phyloP scores from a whole-genome alignment of 202 grass and related monocot genomes.

The Panicum hallii region DNA sequence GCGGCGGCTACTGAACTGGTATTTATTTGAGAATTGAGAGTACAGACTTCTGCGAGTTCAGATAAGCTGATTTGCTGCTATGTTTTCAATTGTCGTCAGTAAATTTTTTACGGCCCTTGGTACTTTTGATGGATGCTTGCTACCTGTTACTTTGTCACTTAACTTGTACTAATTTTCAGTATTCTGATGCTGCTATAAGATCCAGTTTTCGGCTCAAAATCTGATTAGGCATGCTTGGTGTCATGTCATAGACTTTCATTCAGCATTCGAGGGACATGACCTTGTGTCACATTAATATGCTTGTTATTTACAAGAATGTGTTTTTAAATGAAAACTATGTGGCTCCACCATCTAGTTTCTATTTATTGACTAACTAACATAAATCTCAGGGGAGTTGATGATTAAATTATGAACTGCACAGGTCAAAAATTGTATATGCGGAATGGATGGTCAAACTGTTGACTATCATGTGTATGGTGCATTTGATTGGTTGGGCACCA shows the following conservation, averaged over 20 bases:
- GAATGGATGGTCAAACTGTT: slow-evolving; percentile 17
- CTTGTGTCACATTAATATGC: slow-evolving; percentile 1
- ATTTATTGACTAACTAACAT: neutral
- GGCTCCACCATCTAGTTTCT: slow-evolving; percentile 4
- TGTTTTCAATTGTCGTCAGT: neutral
- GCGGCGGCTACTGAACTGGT: neutral
- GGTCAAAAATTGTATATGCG: neutral
- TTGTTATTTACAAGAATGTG: neutral
- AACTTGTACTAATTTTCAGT: neutral
- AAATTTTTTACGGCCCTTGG: neutral
- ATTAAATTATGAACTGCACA: neutral
- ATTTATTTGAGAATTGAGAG: neutral
- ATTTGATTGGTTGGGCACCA: slow-evolving; percentile 21
- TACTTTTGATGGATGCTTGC: neutral
- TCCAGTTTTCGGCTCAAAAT: neutral
- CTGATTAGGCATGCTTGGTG: neutral
- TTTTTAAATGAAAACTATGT: slow-evolving; percentile 14
- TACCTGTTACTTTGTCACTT: neutral
- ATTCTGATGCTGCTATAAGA: slow-evolving; percentile 5
- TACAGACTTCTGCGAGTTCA: neutral
- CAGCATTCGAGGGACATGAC: neutral
- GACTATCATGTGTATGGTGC: slow-evolving; percentile 4
- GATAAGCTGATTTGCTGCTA: neutral
- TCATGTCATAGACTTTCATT: neutral
- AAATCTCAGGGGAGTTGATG: neutral